Evolutionary conservation across 2,329 filamentous ascomycete genomes (phyloP), one percentile per base, ranked within the genome.

Genomic region (Pseudocercospora macadamiae): DNA sequence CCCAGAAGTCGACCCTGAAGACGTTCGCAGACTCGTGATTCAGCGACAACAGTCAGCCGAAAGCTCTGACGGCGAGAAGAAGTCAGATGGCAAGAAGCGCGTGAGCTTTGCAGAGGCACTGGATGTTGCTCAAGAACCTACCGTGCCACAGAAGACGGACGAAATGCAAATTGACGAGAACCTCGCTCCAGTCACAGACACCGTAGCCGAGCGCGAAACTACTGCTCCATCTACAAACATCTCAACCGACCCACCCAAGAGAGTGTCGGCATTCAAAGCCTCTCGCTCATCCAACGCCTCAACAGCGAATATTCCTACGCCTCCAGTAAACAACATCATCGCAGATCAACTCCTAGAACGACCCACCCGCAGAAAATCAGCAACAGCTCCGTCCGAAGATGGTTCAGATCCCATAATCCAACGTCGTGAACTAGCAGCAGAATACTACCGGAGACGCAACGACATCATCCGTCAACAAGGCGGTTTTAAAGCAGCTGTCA

Each of bases 401-500:
- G 74, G 75, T 7, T 72, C 77, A 37, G 77, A 96, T 66, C 85
- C 89, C 4, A 81, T 86, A 18, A 78, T 93, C 26, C 80, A 93
- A 51, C 83, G 89, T 54, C 86, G 90, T 62, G 89, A 96, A 73
- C 86, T 96, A 12, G 88, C 90, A 6, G 84, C 86, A 34, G 90
- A 96, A 70, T 96, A 96, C 74, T 89, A 96, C 73, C 86, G 85
- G 44, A 81, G 90, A 73, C 88, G 93, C 18, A 96, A 93, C 71
- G 85, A 84, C 68, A 87, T 96, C 75, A 92, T 97, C 54, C 86
- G 91, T 66, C 84, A 87, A 66, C 86, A 95, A 67, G 92, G 92
- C 52, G 92, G 92, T 2, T 96, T 96, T 73, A 77, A 89, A 67
- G 67, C 72, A 2, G 83, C 85, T 26, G 54, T 55, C 3, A 69